phyloP scores from a whole-genome alignment of 1,284 basidiomycete genomes.

The Fomitopsis betulina region DNA sequence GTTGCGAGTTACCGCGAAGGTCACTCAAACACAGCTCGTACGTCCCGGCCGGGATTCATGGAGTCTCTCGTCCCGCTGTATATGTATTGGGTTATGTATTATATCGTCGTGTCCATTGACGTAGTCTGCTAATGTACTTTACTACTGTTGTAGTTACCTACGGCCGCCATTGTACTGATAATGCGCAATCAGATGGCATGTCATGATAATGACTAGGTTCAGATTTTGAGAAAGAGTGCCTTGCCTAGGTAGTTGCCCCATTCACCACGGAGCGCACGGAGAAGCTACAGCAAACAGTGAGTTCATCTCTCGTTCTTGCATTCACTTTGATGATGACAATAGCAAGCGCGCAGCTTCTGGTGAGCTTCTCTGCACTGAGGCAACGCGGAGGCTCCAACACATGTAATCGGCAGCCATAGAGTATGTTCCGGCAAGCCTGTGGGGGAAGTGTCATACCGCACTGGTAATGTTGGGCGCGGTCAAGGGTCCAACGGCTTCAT shows the following conservation, averaged over 20 bases:
- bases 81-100: neutral
- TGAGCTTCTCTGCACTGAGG: neutral
- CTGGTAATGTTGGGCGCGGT: neutral
- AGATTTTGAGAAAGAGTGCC: neutral
- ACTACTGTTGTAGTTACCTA: neutral
- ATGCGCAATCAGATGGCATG: neutral
- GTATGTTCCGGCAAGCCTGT: neutral
- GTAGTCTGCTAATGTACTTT: slow-evolving; percentile 1
- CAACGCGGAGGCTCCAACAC: neutral
- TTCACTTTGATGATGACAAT: neutral
- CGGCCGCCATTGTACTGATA: neutral
- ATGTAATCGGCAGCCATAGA: neutral
- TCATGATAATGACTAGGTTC: neutral
- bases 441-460: neutral
- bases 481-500: neutral
- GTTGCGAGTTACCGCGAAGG: neutral
- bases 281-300: neutral
- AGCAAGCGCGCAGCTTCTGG: neutral
- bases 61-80: neutral
- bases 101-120: neutral
- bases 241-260: neutral
- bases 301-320: neutral
- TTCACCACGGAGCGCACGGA: neutral
- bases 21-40: neutral
- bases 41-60: neutral